These are phyloP conservation scores for Mycena vitilis DNA, from an alignment of 768 basidiomycete genomes.

Conservation along the genomic window DNA sequence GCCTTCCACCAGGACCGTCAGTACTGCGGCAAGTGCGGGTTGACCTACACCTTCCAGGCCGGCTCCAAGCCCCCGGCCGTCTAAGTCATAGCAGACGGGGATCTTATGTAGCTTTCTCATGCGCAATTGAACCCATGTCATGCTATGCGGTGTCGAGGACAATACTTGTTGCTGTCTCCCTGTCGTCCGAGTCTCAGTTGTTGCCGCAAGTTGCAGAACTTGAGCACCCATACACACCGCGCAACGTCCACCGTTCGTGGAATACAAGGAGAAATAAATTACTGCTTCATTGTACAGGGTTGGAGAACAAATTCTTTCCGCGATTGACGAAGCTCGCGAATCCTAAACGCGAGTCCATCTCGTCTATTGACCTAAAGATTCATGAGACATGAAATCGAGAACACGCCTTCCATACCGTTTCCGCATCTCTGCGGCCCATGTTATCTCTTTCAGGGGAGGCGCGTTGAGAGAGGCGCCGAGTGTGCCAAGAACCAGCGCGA, in stretches of 20 bases:
- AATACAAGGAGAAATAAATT: not conserved
- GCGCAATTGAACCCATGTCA: slow-evolving; percentile 11
- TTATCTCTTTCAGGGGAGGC: slow-evolving; percentile 80
- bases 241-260: too few relatives aligned
- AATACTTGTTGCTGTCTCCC: slow-evolving; percentile 11
- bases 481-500: slow-evolving; percentile 74
- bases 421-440: slow-evolving; percentile 92
- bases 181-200: too few relatives aligned
- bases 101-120: slow-evolving; percentile 4
- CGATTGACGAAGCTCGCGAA: slow-evolving; percentile 75
- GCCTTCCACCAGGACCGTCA: slow-evolving; percentile 98
- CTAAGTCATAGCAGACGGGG: slow-evolving; percentile 46
- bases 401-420: slow-evolving; percentile 58
- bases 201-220: too few relatives aligned
- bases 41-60: slow-evolving; percentile 88
- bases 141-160: not conserved
- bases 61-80: slow-evolving; percentile 83
- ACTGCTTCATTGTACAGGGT: slow-evolving; percentile 15
- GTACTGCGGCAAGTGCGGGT: slow-evolving; percentile 95
- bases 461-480: slow-evolving; percentile 79
- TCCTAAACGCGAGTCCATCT: slow-evolving; percentile 75
- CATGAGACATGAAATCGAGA: slow-evolving; percentile 10
- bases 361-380: slow-evolving; percentile 72
- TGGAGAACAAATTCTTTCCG: slow-evolving; percentile 58
- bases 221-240: too few relatives aligned